phyloP scores from a whole-genome alignment of 2,329 filamentous ascomycete genomes.

The Alternaria ventricosa region DNA sequence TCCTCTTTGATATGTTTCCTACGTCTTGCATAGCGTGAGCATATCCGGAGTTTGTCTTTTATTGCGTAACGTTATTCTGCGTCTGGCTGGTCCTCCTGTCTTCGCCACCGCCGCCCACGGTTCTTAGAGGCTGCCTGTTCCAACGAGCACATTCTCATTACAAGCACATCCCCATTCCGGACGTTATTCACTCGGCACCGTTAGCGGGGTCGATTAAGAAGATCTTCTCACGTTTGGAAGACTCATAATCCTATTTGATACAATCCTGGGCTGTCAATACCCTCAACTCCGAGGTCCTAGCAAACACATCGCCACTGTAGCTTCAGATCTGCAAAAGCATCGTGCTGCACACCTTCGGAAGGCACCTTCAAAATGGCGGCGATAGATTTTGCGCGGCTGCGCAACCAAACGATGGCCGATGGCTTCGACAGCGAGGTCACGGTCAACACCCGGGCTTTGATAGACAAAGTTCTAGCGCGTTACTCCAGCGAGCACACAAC shows the following conservation, averaged over 20 bases:
- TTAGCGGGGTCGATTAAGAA: not conserved
- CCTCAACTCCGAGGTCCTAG: not conserved
- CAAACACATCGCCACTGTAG: not conserved
- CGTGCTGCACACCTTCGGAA: not conserved
- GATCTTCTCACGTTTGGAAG: not conserved
- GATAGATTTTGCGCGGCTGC: constrained; percentile 69
- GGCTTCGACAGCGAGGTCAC: constrained; percentile 97
- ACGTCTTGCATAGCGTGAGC: constrained; percentile 39
- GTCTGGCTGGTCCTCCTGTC: constrained; percentile 24
- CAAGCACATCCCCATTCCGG: not conserved
- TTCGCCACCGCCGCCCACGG: constrained; percentile 42
- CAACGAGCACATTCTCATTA: not conserved
- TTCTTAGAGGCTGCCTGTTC: not conserved
- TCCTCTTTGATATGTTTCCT: constrained; percentile 12
- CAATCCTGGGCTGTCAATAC: not conserved
- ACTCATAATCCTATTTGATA: not conserved
- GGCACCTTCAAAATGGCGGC: constrained; percentile 34
- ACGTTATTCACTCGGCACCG: not conserved
- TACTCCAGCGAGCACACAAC: constrained; percentile 95
- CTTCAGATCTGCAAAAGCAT: not conserved
- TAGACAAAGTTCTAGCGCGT: constrained; percentile 95
- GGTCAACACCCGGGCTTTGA: constrained; percentile 93
- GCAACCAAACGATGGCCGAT: constrained; percentile 86
- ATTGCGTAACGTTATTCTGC: constrained; percentile 17
- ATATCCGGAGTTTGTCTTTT: constrained; percentile 28